A percentile compares a stretch with the other conserved stretches of the same genome.
These are phyloP conservation scores for Euphorbia pulcherrima DNA, from an alignment of 345 rosid genomes.

Conservation along the genomic window DNA sequence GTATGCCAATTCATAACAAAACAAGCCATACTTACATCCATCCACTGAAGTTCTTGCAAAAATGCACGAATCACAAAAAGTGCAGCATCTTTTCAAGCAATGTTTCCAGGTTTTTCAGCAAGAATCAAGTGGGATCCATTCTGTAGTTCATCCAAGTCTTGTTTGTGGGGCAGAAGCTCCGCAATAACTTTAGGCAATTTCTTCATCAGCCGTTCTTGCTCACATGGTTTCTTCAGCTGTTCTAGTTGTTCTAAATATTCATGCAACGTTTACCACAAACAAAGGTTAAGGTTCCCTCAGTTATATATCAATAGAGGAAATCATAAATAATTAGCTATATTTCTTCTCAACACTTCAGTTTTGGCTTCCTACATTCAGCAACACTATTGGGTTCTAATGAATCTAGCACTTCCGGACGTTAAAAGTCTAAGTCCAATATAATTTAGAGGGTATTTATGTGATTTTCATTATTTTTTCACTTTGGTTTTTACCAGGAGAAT, in stretches of 20 bases:
- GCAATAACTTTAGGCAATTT: constrained; percentile 15
- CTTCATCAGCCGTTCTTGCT: constrained; percentile 21
- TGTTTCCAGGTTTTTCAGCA: neutral
- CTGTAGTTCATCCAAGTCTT: neutral
- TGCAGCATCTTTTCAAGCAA: neutral
- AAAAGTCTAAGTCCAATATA: neutral
- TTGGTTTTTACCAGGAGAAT: neutral
- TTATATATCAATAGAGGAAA: no score
- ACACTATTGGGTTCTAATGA: neutral
- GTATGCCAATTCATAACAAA: neutral
- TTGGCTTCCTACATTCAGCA: neutral
- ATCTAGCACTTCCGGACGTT: neutral
- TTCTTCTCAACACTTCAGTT: no score
- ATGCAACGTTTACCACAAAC: constrained; percentile 11
- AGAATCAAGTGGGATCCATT: constrained; percentile 1
- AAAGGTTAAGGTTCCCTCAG: constrained; percentile 21
- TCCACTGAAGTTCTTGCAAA: neutral
- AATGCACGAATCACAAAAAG: neutral
- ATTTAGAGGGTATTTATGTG: neutral
- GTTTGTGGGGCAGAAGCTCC: constrained; percentile 3
- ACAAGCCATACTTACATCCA: neutral
- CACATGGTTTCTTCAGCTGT: constrained; percentile 27
- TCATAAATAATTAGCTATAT: no score
- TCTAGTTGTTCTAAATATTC: constrained; percentile 21
- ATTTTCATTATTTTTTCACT: neutral